Evolutionary conservation across 306 rosid genomes (phyloP), one percentile per base, ranked within the genome.

Genomic region (Hippophae tibetana): DNA sequence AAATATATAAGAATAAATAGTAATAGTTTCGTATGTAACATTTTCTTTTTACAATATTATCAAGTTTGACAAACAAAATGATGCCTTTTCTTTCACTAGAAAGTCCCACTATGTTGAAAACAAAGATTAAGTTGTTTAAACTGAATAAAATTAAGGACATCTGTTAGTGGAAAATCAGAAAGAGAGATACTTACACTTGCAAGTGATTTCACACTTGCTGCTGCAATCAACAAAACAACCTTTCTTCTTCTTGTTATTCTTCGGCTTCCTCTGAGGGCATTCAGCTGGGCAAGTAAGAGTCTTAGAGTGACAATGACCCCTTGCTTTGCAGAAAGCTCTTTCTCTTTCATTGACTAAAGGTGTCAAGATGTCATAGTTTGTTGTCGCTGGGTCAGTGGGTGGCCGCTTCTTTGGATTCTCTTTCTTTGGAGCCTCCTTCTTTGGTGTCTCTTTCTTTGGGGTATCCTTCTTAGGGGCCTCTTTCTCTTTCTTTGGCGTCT

Each of bases 171-270:
- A 25, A 47, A 58, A n/a, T 8, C 27, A 26, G 40, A 50, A 42
- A 27, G 1, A 57, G 6, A 49, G 52, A 52, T 67, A 57, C 80
- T 82, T 84, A 82, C 95, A 10, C 79, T 78, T 87, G 92, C 95
- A 84, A 53, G 89, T 87, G 69, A 71, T 85, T 82, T 87, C 95
- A 60, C 89, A 87, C 70, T 78, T 82, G 87, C 73, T 84, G 68
- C 80, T 72, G 54, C 94, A 80, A 52, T 88, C 72, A 4, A 88
- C 7, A 69, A 76, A 82, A 54, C 96, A 84, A 10, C 82, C 96
- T 71, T 84, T 88, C 13, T 58, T 38, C 54, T 74, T 76, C 85
- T 80, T 84, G 79, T 87, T 87, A 69, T 80, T 45, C 87, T 84
- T 84, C 6, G 94, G 96, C 79, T 84, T 88, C 60, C 82, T 76